Evolutionary conservation across 2,329 filamentous ascomycete species (phyloP), one percentile per base, ranked within the genome.

Genomic region (Monilinia polystroma): DNA sequence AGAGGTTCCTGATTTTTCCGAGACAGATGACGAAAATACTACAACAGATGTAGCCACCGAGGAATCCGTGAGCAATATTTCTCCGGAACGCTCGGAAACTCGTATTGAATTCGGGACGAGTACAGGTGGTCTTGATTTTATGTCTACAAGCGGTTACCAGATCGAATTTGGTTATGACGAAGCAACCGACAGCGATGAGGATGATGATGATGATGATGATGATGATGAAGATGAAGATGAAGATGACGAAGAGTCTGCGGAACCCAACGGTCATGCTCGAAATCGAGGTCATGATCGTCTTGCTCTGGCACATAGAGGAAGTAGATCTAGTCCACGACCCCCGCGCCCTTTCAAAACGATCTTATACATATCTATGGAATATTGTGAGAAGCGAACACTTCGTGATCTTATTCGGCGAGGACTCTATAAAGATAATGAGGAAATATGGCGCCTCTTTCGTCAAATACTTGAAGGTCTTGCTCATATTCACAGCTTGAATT

Each of bases 281-380:
- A 69, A 67, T 41, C 57, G 59, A 54, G 66, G 59, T 11, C 67
- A 71, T 59, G 67, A 68, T 57, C 64, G 54, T 12, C 69, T 64
- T 58, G 64, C 69, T 57, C 63, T 75, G 32, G 72, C 69, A 56
- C 49, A 72, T 32, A 73, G 69, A 41, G 70, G 74, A 65, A 74
- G 67, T 29, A 75, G 72, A 63, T 76, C 74, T 32, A 69, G 70
- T 60, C 73, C 72, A 41, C 73, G 72, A 65, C 79, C 80, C 26
- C 81, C 84, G 66, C 81, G 84, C 54, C 79, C 85, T 4, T 84
- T 85, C 68, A 86, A 85, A 63, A 93, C 90, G 0, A 89, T 93
- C 8, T 83, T 99, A 53, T 99, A 97, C 76, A 98, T 99, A 66
- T 95, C 96, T 68, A 99, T 99, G 95, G 95, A 99, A 76, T 96